Evolutionary conservation across 805 yeast species (phyloP), one percentile per base, ranked within the genome.

Genomic region (Candida jianshihensis): DNA sequence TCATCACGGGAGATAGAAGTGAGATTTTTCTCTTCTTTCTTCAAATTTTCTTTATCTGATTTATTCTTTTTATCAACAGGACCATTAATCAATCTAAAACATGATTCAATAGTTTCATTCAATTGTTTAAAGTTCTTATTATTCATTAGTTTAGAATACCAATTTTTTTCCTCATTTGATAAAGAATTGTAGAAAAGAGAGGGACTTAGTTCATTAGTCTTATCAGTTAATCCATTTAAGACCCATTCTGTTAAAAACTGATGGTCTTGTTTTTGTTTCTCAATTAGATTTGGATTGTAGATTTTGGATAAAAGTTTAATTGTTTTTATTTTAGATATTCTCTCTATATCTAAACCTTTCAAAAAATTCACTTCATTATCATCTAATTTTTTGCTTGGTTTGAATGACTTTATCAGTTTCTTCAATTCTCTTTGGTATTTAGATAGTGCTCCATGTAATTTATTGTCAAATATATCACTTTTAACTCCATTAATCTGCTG

Each of bases 91-190:
- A 61, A 51, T 42, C 61, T 63, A 51, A 65, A 56, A 38, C 65
- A 61, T 30, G 56, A 49, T 26, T 62, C 66, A 33, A 67, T 63
- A 17, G 58, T 53, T 4, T 63, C 58, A 35, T 71, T 53, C 19
- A 68, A 54, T 16, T 73, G 72, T 43, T 75, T 65, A n/a, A 68
- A 63, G 29, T 70, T 62, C 26, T 65, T 66, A 43, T 71, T 54
- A 36, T 65, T 64, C 59, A 33, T 64, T 39, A 75, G 62, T 62
- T 47, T 73, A 60, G 50, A 68, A 48, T 43, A 63, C 35, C 37
- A 64, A 40, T 27, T 44, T 27, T 41, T 50, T 35, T 43, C 44
- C 5, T 31, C 60, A 30, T 26, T 51, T 46, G 41, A 63, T 63
- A 45, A 46, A 9, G 57, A 56, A 35, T 58, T 63, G 56, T 66